Evolutionary conservation across 2,329 filamentous ascomycete species (phyloP).

Genomic region (Ceratocystis ficicola): DNA sequence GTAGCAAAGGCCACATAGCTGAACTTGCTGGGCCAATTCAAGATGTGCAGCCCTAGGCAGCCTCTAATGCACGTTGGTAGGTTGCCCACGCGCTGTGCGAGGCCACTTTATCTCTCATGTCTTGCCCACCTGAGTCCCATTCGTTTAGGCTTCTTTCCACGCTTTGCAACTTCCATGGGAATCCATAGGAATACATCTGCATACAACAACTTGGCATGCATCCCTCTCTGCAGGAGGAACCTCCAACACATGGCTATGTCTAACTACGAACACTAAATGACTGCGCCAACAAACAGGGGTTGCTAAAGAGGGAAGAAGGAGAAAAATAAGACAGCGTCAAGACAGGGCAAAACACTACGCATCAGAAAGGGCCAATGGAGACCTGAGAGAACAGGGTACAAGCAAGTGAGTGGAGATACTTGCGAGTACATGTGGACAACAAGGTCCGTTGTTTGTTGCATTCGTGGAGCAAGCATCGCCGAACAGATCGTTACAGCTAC

Average conservation of each 20-base stretch:
- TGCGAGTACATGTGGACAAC: too few species aligned
- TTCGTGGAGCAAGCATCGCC: too few species aligned
- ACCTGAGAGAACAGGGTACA: too few species aligned
- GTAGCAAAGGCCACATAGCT: not conserved
- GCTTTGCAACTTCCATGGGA: not conserved
- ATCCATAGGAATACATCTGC: not conserved
- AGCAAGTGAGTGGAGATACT: too few species aligned
- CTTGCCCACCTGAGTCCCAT: not conserved
- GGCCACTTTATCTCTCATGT: not conserved
- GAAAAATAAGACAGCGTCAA: not conserved
- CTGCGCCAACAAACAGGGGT: conserved; percentile 2
- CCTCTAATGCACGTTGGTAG: not conserved
- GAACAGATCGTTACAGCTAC: too few species aligned
- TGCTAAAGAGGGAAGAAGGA: not conserved
- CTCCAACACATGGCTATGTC: not conserved
- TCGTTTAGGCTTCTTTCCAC: not conserved
- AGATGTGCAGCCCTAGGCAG: not conserved
- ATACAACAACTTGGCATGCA: not conserved
- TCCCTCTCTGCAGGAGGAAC: not conserved
- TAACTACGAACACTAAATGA: not conserved
- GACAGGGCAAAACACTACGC: not conserved
- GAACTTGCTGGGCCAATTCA: not conserved
- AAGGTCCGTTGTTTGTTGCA: too few species aligned
- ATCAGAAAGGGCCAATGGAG: not conserved
- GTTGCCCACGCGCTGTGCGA: not conserved